Conservation (phyloP, 2,329 filamentous ascomycete genomes). For the Leptosphaerulina australis region DNA sequence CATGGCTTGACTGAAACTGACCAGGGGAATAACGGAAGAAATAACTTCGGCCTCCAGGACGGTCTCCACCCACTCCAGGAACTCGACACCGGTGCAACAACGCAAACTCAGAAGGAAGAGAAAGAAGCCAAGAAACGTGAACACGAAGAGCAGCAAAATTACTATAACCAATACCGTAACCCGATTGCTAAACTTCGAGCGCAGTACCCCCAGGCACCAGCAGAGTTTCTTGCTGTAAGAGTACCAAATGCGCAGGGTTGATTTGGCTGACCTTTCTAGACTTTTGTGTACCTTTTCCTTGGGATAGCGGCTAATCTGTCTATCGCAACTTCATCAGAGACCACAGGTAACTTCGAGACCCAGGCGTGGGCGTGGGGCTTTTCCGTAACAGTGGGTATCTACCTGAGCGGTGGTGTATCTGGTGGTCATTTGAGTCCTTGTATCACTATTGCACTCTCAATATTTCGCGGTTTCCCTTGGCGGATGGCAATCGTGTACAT, state of each 20-base stretch:
- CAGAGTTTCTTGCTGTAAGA: conserved; percentile 58
- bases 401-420: conserved; percentile 54
- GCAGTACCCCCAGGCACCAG: conserved; percentile 59
- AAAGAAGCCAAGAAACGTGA: conserved; percentile 49
- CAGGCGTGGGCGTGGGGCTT: conserved; percentile 58
- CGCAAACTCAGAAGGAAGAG: conserved; percentile 44
- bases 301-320: conserved; percentile 59
- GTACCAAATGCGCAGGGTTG: not conserved
- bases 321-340: conserved; percentile 55
- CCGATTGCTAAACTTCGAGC: conserved; percentile 59
- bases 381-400: conserved; percentile 59
- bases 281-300: conserved; percentile 45
- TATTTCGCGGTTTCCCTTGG: conserved; percentile 66
- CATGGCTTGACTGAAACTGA: conserved; percentile 27
- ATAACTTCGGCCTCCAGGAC: conserved; percentile 53
- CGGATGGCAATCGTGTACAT: conserved; percentile 59
- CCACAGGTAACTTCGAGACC: conserved; percentile 40
- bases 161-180: conserved; percentile 59
- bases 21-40: conserved; percentile 18
- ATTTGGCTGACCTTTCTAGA: conserved; percentile 37
- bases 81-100: conserved; percentile 31
- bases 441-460: conserved; percentile 51
- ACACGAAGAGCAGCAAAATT: conserved; percentile 53
- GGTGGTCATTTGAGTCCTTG: conserved; percentile 58
- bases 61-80: conserved; percentile 49